A percentile compares a stretch with the other conserved stretches of the same genome.
Evolutionary conservation across 1,284 basidiomycete genomes (phyloP).

Genomic region (Testicularia cyperi): DNA sequence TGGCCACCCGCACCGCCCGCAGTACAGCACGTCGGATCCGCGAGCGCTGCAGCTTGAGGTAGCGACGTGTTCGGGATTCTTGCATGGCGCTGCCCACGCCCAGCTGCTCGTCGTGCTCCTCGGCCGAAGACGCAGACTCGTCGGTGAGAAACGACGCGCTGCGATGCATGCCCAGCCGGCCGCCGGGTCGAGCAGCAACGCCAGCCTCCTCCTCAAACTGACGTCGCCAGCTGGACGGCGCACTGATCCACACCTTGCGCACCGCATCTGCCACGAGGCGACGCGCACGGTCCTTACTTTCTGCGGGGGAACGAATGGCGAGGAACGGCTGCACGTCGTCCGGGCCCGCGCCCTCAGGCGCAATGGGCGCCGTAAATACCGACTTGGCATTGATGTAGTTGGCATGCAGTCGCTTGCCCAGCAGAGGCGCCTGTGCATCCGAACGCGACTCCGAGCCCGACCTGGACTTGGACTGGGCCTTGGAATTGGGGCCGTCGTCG

Average conservation of each 20-base stretch:
- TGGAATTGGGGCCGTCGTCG: not conserved
- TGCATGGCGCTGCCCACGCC: slow-evolving; percentile 19
- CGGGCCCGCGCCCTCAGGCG: slow-evolving; percentile 38
- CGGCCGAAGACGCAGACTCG: slow-evolving; percentile 21
- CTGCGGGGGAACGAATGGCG: slow-evolving; percentile 52
- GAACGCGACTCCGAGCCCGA: not conserved
- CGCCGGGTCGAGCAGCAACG: slow-evolving; percentile 6
- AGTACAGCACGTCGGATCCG: slow-evolving; percentile 47
- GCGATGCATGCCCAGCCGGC: not conserved
- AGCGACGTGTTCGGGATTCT: slow-evolving; percentile 28
- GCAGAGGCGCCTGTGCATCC: slow-evolving; percentile 2
- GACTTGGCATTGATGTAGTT: slow-evolving; percentile 33
- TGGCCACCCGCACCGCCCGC: slow-evolving; percentile 47
- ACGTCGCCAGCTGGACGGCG: slow-evolving; percentile 55
- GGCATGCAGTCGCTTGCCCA: slow-evolving; percentile 10
- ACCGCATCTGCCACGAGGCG: slow-evolving; percentile 54
- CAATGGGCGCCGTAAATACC: slow-evolving; percentile 44
- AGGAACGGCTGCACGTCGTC: slow-evolving; percentile 49
- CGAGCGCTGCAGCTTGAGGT: slow-evolving; percentile 39
- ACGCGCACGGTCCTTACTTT: slow-evolving; percentile 48
- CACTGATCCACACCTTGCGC: slow-evolving; percentile 52
- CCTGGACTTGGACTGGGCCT: no score
- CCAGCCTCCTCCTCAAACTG: slow-evolving; percentile 50
- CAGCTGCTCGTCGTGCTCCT: slow-evolving; percentile 27
- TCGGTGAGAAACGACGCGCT: slow-evolving; percentile 12